phyloP scores from a whole-genome alignment of 2,329 filamentous ascomycete genomes.

The Metarhizium sp. region DNA sequence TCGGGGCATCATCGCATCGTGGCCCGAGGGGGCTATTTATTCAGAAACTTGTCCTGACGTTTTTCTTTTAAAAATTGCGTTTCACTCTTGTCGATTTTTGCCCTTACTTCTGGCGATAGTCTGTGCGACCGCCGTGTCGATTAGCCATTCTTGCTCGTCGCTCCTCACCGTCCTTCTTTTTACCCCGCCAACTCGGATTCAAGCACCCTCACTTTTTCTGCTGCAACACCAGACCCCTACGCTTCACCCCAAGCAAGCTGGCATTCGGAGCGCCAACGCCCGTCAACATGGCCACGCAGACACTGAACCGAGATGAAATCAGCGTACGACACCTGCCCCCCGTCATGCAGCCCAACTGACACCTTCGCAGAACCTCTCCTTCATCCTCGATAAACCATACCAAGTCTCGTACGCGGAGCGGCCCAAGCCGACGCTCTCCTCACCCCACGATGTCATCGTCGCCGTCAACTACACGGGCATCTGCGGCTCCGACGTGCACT shows the following conservation, averaged over 20 bases:
- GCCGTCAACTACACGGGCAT: constrained; percentile 81
- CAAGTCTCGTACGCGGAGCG: constrained; percentile 68
- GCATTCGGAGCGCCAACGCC: not conserved
- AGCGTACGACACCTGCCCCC: constrained; percentile 12
- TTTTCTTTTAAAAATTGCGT: not conserved
- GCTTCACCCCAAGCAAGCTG: too few species aligned
- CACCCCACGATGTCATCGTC: constrained; percentile 68
- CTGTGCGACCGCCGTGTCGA: too few species aligned
- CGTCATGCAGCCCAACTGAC: constrained; percentile 6
- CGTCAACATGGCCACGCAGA: constrained; percentile 14
- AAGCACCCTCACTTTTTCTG: too few species aligned
- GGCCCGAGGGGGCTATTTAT: not conserved
- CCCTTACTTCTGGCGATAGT: too few species aligned
- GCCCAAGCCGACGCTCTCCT: constrained; percentile 58
- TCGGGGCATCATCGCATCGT: too few species aligned
- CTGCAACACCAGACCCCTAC: too few species aligned
- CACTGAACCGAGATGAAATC: constrained; percentile 17
- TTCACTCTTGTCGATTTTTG: not conserved
- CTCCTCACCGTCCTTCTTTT: too few species aligned
- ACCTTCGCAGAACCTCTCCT: constrained; percentile 63
- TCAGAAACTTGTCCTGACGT: not conserved
- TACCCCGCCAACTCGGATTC: too few species aligned
- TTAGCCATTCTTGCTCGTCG: too few species aligned
- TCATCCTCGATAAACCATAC: constrained; percentile 69
- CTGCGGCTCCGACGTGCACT: constrained; percentile 81